These are phyloP conservation scores for Cinnamomum chago DNA, from an alignment of 164 flowering plant species.

Conservation along the genomic window DNA sequence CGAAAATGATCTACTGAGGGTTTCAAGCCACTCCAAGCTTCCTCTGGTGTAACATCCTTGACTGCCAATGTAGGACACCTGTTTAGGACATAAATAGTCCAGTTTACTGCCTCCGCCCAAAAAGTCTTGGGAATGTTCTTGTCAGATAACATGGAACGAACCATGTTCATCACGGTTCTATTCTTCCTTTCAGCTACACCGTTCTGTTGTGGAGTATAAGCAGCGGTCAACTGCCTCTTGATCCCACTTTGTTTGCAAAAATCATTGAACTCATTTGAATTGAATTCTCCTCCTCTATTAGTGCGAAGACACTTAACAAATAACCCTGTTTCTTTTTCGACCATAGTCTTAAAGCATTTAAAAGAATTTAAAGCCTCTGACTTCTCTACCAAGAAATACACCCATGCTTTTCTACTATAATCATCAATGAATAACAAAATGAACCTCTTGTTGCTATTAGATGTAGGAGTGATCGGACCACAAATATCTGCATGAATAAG, in stretches of 20 bases:
- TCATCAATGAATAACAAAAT: no score
- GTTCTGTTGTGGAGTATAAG: constrained; percentile 1
- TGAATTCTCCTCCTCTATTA: constrained; percentile 1
- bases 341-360: background rate
- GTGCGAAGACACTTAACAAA: background rate
- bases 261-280: background rate
- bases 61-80: background rate
- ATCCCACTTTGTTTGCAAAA: constrained; percentile 4
- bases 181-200: constrained; percentile 3
- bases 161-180: background rate
- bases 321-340: background rate
- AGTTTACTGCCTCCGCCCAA: constrained; percentile 4
- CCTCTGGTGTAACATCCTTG: constrained; percentile 8
- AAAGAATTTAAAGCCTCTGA: background rate
- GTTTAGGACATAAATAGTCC: constrained; percentile 2
- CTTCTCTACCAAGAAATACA: no score
- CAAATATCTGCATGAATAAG: constrained; percentile 18
- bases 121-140: background rate
- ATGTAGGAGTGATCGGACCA: constrained; percentile 16
- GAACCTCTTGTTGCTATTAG: constrained; percentile 11
- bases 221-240: background rate
- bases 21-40: constrained; percentile 9
- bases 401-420: no score
- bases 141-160: background rate
- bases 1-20: constrained; percentile 4